Evolutionary conservation across 2,329 filamentous ascomycete species (phyloP), one percentile per base, ranked within the genome.

Genomic region (Alternaria alternata): DNA sequence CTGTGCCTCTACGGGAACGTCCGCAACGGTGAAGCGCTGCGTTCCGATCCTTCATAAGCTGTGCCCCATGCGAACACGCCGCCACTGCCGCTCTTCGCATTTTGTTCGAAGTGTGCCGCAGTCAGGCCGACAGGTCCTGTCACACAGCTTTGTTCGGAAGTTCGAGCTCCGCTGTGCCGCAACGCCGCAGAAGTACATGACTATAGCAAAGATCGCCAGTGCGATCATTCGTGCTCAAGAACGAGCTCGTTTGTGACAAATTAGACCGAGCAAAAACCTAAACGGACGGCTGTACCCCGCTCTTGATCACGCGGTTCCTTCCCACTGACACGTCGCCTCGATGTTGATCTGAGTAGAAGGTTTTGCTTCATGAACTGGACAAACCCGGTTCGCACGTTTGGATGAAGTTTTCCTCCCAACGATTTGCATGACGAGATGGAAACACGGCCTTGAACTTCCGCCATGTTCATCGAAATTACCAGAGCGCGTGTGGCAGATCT

Each of bases 41-140:
- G 47, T 46, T 47, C 47, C 47, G 41, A 42, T 22, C 41, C 47
- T 52, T 53, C 32, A 57, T 26, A 57, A 20, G 42, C 58, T 52
- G 53, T 57, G 53, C 53, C 58, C 52, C 36, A 51, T 38, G 53
- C 53, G 22, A 46, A 52, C 34, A 36, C 26, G 44, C 39, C 53
- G 58, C 58, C 53, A 22, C 41, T 52, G 9, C 53, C 53, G 57
- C 24, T 44, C n/a, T 32, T 28, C 43, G 14, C 16, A 16, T 46
- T 22, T 9, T n/a, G 7, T 24, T 28, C 16, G n/a, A 41, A 14
- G 26, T 51, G 22, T 51, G 34, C 38, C 38, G 49, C 49, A 42
- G 7, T 30, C 20, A 20, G 43, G 32, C 18, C 28, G 44, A 48
- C 44, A 18, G 44, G 14, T 22, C 28, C 28, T 55, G 20, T 49